phyloP scores from a whole-genome alignment of 805 yeast genomes.

The Groenewaldozyma salmanticensis region DNA sequence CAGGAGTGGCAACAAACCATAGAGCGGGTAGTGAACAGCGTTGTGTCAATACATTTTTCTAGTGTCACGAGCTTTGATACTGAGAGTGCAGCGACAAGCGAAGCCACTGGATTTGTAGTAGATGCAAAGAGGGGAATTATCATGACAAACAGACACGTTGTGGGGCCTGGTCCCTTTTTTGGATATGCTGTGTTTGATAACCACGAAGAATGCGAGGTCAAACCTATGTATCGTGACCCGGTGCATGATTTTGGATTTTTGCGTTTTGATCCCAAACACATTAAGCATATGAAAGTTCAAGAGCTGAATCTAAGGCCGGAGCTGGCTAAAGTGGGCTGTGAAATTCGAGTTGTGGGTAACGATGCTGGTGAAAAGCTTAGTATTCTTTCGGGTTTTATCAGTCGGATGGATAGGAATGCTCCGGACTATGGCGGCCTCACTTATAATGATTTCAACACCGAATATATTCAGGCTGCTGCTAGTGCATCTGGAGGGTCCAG shows the following conservation, averaged over 20 bases:
- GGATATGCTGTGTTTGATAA: constrained; percentile 91
- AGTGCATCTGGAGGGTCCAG: constrained; percentile 93
- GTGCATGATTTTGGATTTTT: constrained; percentile 92
- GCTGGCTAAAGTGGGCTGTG: constrained; percentile 82
- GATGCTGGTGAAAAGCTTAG: constrained; percentile 93
- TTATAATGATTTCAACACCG: constrained; percentile 88
- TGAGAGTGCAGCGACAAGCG: constrained; percentile 61
- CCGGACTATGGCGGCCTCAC: constrained; percentile 86
- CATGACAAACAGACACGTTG: constrained; percentile 88
- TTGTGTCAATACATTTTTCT: constrained; percentile 81
- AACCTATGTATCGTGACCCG: constrained; percentile 84
- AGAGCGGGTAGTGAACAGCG: constrained; percentile 70
- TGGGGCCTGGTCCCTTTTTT: constrained; percentile 88
- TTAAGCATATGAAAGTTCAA: constrained; percentile 64
- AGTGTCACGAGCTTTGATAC: constrained; percentile 84
- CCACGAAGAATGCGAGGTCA: constrained; percentile 85
- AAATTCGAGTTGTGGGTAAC: constrained; percentile 90
- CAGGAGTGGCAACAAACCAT: constrained; percentile 71
- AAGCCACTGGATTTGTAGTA: constrained; percentile 94
- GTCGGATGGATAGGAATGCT: constrained; percentile 82
- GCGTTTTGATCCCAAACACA: constrained; percentile 58
- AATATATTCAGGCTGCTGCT: constrained; percentile 93
- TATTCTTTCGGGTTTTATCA: constrained; percentile 76
- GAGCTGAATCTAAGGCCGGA: constrained; percentile 68
- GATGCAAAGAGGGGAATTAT: constrained; percentile 75